Conservation (phyloP, 306 rosid genomes). For the Glycine latifolia region DNA sequence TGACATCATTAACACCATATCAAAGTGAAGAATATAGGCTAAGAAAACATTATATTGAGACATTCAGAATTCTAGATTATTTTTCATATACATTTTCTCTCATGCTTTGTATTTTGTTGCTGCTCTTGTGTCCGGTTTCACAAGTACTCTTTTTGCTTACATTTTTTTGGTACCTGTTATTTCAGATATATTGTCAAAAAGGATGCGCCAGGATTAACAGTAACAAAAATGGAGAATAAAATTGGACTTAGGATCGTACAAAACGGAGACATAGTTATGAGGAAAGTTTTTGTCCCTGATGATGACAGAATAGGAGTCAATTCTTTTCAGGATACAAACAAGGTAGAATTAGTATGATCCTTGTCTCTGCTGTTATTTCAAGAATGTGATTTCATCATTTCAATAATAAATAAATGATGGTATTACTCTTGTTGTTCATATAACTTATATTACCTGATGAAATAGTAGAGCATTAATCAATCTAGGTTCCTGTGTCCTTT, state of each 20-base stretch:
- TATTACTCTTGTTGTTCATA: conserved; percentile 19
- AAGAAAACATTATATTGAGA: background rate
- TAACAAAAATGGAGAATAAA: conserved; percentile 84
- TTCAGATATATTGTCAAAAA: conserved; percentile 79
- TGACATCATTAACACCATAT: background rate
- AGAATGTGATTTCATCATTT: conserved; percentile 5
- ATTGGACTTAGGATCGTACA: conserved; percentile 91
- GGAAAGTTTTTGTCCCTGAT: conserved; percentile 75
- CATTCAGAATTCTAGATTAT: background rate
- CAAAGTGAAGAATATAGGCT: conserved; percentile 5
- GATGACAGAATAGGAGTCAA: conserved; percentile 82
- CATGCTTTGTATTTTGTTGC: background rate
- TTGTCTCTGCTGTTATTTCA: conserved; percentile 14
- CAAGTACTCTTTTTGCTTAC: background rate
- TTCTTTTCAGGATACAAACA: conserved; percentile 91
- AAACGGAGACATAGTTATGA: conserved; percentile 85
- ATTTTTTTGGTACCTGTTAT: conserved; percentile 28
- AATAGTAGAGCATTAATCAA: background rate
- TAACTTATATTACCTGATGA: background rate
- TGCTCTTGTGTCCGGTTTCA: background rate
- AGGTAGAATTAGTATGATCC: conserved; percentile 55
- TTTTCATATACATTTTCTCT: conserved; percentile 5
- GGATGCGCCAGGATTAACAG: conserved; percentile 83
- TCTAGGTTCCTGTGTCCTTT: background rate
- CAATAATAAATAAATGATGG: background rate